phyloP scores from a whole-genome alignment of 495 filamentous ascomycete genomes.

The Daldinia caldariorum region DNA sequence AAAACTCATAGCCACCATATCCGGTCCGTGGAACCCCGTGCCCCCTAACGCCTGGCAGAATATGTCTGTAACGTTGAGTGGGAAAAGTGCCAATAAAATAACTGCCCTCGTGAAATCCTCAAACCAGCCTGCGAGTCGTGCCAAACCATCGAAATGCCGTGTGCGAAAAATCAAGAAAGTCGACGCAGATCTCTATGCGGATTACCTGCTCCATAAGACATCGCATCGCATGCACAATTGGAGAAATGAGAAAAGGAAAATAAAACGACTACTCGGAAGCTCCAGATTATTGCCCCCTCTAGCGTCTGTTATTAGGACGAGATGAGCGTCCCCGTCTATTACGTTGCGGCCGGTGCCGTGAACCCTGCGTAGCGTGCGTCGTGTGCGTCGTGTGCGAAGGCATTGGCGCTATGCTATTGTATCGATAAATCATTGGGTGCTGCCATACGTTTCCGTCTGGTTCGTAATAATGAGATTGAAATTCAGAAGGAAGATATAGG shows the following conservation, averaged over 20 bases:
- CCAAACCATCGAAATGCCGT: conserved; percentile 39
- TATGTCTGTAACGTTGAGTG: conserved; percentile 27
- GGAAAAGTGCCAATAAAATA: conserved; percentile 16
- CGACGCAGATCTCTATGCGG: conserved; percentile 41
- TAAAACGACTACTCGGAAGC: conserved; percentile 3
- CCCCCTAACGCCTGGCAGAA: conserved; percentile 36
- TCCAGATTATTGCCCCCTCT: background rate
- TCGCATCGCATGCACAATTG: conserved; percentile 35
- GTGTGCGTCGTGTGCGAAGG: background rate
- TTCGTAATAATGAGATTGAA: background rate
- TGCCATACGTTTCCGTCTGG: background rate
- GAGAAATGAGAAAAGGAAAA: conserved; percentile 3
- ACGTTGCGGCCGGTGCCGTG: background rate
- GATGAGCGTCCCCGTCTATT: conserved; percentile 1
- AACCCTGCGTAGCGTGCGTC: background rate
- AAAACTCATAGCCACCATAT: conserved; percentile 27
- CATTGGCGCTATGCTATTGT: background rate
- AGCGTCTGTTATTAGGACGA: background rate
- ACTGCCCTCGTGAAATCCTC: conserved; percentile 15
- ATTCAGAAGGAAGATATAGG: background rate
- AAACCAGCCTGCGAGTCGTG: conserved; percentile 27
- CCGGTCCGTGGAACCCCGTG: conserved; percentile 10
- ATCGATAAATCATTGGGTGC: background rate
- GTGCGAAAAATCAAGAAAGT: conserved; percentile 20
- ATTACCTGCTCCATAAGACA: conserved; percentile 35